phyloP scores from a whole-genome alignment of 2,329 filamentous ascomycete genomes.

The Tolypocladium ovalisporum region DNA sequence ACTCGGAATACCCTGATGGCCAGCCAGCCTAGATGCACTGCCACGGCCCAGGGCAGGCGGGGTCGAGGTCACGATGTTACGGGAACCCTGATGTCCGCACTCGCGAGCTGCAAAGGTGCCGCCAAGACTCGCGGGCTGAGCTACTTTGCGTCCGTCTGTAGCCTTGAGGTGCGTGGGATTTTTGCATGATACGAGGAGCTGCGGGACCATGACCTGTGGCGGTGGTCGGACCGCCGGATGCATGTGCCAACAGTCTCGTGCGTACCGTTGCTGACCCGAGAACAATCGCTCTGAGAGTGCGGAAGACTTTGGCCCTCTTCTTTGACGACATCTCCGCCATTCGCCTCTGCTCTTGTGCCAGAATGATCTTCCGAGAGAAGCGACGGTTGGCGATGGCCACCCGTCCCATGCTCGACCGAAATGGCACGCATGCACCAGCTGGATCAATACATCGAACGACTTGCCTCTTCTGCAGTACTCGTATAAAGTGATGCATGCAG shows the following conservation, averaged over 20 bases:
- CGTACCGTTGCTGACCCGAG: background rate
- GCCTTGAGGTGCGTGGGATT: background rate
- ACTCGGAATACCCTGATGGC: too few relatives aligned
- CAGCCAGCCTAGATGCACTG: background rate
- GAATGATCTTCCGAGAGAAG: too few relatives aligned
- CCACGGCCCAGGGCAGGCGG: background rate
- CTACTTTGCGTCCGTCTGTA: background rate
- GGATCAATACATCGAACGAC: background rate
- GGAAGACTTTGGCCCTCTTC: background rate
- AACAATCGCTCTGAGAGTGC: background rate
- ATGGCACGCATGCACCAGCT: background rate
- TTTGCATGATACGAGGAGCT: background rate
- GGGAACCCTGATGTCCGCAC: background rate
- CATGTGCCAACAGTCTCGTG: too few relatives aligned
- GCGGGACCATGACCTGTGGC: background rate
- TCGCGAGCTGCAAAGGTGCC: background rate
- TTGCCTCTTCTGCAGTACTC: too few relatives aligned
- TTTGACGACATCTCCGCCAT: too few relatives aligned
- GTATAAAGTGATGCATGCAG: too few relatives aligned
- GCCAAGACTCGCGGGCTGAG: background rate
- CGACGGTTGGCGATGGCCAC: too few relatives aligned
- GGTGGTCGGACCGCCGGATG: background rate
- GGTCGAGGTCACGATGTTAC: background rate
- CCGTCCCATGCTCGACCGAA: too few relatives aligned
- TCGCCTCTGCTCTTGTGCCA: background rate